A percentile compares a stretch with the other conserved stretches of the same genome.
Evolutionary conservation across 257 asterid genomes (phyloP).

Genomic region (Ligustrum vulgare): DNA sequence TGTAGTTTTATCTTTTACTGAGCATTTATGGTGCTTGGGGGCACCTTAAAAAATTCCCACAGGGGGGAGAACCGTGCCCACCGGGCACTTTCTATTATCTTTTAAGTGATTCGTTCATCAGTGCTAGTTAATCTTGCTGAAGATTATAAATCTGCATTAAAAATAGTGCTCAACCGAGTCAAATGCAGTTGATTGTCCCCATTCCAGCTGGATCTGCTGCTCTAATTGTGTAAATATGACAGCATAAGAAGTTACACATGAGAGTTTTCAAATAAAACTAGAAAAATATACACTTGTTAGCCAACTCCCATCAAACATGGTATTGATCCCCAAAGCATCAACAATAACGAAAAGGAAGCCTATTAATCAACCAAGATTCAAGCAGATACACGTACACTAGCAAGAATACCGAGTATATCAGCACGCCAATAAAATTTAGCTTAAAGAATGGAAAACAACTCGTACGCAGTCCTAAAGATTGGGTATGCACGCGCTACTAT

Average conservation of each 20-base stretch:
- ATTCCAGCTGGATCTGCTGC: neutral
- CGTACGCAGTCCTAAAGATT: constrained; percentile 52
- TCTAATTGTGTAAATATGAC: neutral
- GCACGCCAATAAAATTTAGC: constrained; percentile 15
- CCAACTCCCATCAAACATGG: neutral
- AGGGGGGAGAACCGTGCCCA: no score
- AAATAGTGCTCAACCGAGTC: neutral
- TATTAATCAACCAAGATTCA: constrained; percentile 9
- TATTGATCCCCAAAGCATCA: constrained; percentile 11
- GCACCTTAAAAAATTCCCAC: no score
- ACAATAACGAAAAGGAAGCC: constrained; percentile 5
- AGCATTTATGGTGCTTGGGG: no score
- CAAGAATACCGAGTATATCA: constrained; percentile 18
- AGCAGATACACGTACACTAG: constrained; percentile 16
- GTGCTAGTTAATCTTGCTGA: neutral
- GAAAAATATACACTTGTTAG: constrained; percentile 5
- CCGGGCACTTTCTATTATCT: no score
- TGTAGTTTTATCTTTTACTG: no score
- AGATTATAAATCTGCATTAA: neutral
- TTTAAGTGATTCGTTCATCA: neutral
- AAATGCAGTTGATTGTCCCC: neutral
- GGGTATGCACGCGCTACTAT: constrained; percentile 73
- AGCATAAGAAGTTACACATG: neutral
- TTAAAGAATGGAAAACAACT: neutral
- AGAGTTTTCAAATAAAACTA: neutral